Evolutionary conservation across 768 basidiomycete species (phyloP).

Genomic region (Russula sp.): DNA sequence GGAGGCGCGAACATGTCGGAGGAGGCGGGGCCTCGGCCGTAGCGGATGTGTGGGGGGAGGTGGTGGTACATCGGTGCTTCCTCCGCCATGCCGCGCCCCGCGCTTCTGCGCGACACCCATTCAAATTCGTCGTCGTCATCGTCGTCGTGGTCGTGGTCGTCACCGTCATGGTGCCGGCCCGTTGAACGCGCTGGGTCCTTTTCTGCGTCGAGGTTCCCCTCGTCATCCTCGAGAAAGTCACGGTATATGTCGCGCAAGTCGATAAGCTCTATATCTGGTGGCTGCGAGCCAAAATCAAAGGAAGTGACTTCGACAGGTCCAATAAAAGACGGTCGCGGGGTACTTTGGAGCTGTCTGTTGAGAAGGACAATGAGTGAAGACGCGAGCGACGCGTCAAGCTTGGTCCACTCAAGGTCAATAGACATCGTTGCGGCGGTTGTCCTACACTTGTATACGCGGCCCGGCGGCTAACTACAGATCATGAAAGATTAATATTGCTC

Average conservation of each 20-base stretch:
- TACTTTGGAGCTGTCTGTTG: conserved; percentile 67
- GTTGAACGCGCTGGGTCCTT: conserved; percentile 19
- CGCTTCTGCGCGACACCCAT: conserved; percentile 68
- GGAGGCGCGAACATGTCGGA: conserved; percentile 44
- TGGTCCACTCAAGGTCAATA: conserved; percentile 90
- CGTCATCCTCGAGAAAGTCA: conserved; percentile 82
- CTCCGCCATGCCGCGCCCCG: conserved; percentile 46
- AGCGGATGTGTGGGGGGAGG: conserved; percentile 68
- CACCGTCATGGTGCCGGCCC: conserved; percentile 34
- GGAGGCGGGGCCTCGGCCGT: conserved; percentile 49
- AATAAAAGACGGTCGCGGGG: conserved; percentile 85
- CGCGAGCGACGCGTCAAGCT: conserved; percentile 70
- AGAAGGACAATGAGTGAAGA: conserved; percentile 64
- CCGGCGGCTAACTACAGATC: too few relatives aligned
- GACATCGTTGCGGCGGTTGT: conserved; percentile 51
- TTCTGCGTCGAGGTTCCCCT: conserved; percentile 41
- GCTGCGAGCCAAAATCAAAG: conserved; percentile 77
- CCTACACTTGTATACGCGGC: too few relatives aligned
- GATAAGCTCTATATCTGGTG: conserved; percentile 84
- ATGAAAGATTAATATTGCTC: neutral
- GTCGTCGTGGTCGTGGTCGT: conserved; percentile 53
- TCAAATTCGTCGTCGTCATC: conserved; percentile 72
- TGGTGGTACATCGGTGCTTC: conserved; percentile 57
- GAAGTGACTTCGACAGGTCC: conserved; percentile 85
- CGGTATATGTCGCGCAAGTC: conserved; percentile 92